Base-by-base conservation (phyloP, 1,139 yeast genomes). In the Kluyveromyces marxianus region DNA sequence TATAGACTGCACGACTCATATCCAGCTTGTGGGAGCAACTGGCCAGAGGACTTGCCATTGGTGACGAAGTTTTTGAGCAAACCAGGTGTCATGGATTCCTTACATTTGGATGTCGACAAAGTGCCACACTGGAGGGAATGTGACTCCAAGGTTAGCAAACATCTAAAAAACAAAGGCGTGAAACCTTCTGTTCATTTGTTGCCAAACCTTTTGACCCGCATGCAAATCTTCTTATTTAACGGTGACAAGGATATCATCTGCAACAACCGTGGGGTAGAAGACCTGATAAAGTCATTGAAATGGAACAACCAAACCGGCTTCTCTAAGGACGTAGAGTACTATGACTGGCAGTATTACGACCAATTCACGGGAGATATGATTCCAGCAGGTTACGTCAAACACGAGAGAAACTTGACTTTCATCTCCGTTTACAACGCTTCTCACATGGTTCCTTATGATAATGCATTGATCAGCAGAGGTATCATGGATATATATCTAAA, bases 391-490 rank as follows among this genome's bases (percentile, higher is more conserved):
- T 68, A 69, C 43, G 63, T 82, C 37, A 68, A 69, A 50, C 52
- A 62, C 58, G 90, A 81, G 46, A 74, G 89, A 51, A 87, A 87
- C 57, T 70, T 92, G 57, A 85, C 96, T 0, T 85, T 83, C 62
- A 77, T 87, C 29, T 78, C 81, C 51, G 78, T 90, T 2, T 79
- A 69, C 59, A 79, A 87, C 56, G 78, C 96, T 0, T 83, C 95
- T 3, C 98, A 92, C 62, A 92, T 92, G 99, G 95, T 90, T 25
- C 96, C 98, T 1, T 84, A 79, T 56, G 97, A 92, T 60, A 67
- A 77, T 45, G 87, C 95, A 1, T 78, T 74, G 40, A 71, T 77
- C 31, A 76, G 90, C 6, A 71, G 89, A 54, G 88, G 90, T 30
- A 69, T 92, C 43, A 67, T 83, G 38, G 90, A 83, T 57, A 60